Evolutionary conservation across 257 asterid genomes (phyloP), one percentile per base, ranked within the genome.

Genomic region (Solanum rostratum): DNA sequence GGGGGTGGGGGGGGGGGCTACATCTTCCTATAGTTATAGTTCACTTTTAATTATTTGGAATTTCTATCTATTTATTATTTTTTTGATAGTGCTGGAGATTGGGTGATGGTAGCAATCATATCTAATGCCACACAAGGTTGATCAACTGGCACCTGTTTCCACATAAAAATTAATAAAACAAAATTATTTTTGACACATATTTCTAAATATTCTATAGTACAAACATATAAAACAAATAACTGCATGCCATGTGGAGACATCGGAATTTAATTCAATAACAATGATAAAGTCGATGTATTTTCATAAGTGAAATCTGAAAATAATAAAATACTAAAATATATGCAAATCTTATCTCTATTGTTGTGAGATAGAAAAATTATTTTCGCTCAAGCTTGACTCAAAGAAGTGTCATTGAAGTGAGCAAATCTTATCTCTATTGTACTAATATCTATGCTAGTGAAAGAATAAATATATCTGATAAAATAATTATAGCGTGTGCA

Each of bases 121-220:
- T 78, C 84, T 70, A 84, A 37, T n/a, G 87, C 84, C 70, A 89
- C 86, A 62, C 91, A 89, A 3, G 91, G 91, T 81, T 89, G 86
- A 87, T 89, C 90, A 68, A 89, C 91, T 11, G 93, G 92, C 15
- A 89, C 93, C 93, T 90, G 86, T 52, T 84, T 50, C 50, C 0
- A 8, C 70, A 62, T 7, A 41, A 82, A 60, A 2, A 33, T n/a
- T n/a, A n/a, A n/a, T 59, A 14, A 6, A 16, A 68, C 14, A 12
- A 84, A 20, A 68, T 3, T 43, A 22, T 6, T 30, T 84, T 57
- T 37, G 5, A 14, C 33, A 12, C 7, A 50, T 19, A n/a, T 18
- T 5, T 45, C 5, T 68, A 33, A 30, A 33, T 29, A 59, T 30
- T 19, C 37, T 71, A 9, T n/a, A 9, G 5, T 74, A 74, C n/a